Conservation (phyloP, 2,329 filamentous ascomycete species). For the Phaeosphaeriaceae sp. region DNA sequence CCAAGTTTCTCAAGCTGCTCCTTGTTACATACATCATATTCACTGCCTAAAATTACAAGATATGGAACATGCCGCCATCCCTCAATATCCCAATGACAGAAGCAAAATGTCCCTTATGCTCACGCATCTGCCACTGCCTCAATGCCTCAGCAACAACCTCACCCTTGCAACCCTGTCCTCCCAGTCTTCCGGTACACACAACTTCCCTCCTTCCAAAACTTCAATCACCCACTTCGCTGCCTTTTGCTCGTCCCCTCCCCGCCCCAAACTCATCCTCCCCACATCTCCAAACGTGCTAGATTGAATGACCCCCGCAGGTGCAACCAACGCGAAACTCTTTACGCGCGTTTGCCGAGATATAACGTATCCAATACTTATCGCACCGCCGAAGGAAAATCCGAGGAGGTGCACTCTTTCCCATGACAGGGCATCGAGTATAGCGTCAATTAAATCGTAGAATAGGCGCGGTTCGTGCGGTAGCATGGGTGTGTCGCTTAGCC, state of each 20-base stretch:
- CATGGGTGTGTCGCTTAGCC: slow-evolving; percentile 57
- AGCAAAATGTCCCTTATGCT: slow-evolving; percentile 44
- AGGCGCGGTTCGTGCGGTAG: slow-evolving; percentile 49
- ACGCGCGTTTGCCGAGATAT: slow-evolving; percentile 38
- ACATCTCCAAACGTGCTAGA: slow-evolving; percentile 25
- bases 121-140: slow-evolving; percentile 55
- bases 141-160: slow-evolving; percentile 58
- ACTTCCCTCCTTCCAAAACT: slow-evolving; percentile 53
- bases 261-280: slow-evolving; percentile 17
- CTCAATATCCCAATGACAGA: slow-evolving; percentile 37
- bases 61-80: slow-evolving; percentile 51
- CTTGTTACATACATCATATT: slow-evolving; percentile 45
- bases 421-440: slow-evolving; percentile 47
- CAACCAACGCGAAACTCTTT: slow-evolving; percentile 51
- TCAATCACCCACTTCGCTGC: slow-evolving; percentile 48
- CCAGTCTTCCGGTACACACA: slow-evolving; percentile 55
- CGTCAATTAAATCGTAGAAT: slow-evolving; percentile 53
- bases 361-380: slow-evolving; percentile 50
- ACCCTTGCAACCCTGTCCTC: slow-evolving; percentile 49
- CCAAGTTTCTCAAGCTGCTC: slow-evolving; percentile 43
- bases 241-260: slow-evolving; percentile 37
- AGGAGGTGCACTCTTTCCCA: slow-evolving; percentile 57
- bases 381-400: slow-evolving; percentile 59
- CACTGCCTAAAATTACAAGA: slow-evolving; percentile 46
- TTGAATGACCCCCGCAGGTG: slow-evolving; percentile 55